These are phyloP conservation scores for Stellera chamaejasme DNA, from an alignment of 345 rosid genomes.

Conservation along the genomic window DNA sequence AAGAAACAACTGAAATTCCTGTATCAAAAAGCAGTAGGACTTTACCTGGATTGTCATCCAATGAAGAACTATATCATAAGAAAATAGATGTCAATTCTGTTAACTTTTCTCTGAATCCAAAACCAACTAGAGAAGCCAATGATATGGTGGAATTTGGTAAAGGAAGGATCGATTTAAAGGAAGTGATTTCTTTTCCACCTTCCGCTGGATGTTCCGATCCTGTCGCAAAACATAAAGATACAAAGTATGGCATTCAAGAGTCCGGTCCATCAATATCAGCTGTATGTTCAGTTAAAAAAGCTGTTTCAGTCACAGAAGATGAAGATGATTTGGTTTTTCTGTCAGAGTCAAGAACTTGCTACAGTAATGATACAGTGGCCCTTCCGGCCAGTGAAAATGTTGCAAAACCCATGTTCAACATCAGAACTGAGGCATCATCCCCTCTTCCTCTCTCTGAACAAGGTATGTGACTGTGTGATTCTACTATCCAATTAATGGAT, in stretches of 20 bases:
- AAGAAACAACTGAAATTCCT: slow-evolving; percentile 22
- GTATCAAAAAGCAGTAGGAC: slow-evolving; percentile 18
- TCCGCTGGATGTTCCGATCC: slow-evolving; percentile 17
- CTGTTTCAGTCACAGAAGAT: slow-evolving; percentile 6
- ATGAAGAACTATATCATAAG: slow-evolving; percentile 14
- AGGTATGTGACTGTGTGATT: slow-evolving; percentile 25
- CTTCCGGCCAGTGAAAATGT: not conserved
- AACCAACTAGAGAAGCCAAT: slow-evolving; percentile 8
- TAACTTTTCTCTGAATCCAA: slow-evolving; percentile 2
- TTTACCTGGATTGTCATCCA: slow-evolving; percentile 16
- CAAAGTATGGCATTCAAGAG: slow-evolving; percentile 11
- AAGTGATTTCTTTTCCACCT: slow-evolving; percentile 16
- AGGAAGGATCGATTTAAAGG: slow-evolving; percentile 8
- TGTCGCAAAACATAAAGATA: slow-evolving; percentile 14
- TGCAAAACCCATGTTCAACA: slow-evolving; percentile 38
- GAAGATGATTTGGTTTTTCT: not conserved
- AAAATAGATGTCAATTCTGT: slow-evolving; percentile 11
- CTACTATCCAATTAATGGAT: no score
- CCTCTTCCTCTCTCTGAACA: slow-evolving; percentile 27
- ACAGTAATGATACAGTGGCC: slow-evolving; percentile 8
- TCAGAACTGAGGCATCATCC: slow-evolving; percentile 34
- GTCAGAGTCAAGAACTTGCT: slow-evolving; percentile 14
- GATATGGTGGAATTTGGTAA: not conserved
- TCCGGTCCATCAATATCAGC: slow-evolving; percentile 9
- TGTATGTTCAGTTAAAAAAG: slow-evolving; percentile 8